Percentiles rank a stretch among this genome's conserved stretches.
Evolutionary conservation across 805 yeast species (phyloP).

Genomic region (Candida sakaeoensis): DNA sequence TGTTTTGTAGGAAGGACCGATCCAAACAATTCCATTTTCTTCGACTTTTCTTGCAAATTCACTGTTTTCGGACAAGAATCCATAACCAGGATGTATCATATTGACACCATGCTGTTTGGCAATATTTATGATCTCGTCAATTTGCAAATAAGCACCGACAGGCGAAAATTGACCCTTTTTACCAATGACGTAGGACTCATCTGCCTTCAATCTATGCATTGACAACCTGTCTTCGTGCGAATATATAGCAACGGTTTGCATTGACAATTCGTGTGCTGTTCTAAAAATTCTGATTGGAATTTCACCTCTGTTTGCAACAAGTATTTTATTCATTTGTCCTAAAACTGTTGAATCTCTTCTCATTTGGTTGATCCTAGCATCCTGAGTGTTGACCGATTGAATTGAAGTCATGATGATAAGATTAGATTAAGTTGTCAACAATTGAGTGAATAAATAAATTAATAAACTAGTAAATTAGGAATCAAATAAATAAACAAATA

Average conservation of each 20-base stretch:
- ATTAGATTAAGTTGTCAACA: no score
- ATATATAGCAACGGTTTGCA: constrained; percentile 96
- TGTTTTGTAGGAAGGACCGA: constrained; percentile 85
- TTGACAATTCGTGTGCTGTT: constrained; percentile 94
- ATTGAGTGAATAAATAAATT: no score
- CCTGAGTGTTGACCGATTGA: constrained; percentile 5
- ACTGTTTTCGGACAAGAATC: constrained; percentile 60
- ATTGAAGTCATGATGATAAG: constrained; percentile 9
- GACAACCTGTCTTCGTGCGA: constrained; percentile 94
- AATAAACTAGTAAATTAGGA: no score
- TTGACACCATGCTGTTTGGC: constrained; percentile 65
- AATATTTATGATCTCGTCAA: constrained; percentile 77
- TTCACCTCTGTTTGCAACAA: constrained; percentile 84
- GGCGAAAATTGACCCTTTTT: constrained; percentile 87
- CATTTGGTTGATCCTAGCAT: constrained; percentile 18
- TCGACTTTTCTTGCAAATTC: constrained; percentile 91
- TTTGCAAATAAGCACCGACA: constrained; percentile 92
- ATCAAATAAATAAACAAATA: neutral
- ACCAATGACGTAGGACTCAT: constrained; percentile 91
- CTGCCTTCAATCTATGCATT: constrained; percentile 93
- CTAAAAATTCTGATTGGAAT: constrained; percentile 87
- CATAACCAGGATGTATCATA: constrained; percentile 93
- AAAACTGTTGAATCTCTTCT: constrained; percentile 40
- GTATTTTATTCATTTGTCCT: constrained; percentile 53
- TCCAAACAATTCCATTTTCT: constrained; percentile 89